phyloP scores from a whole-genome alignment of 768 basidiomycete species.

The Leccinum barrowsii region DNA sequence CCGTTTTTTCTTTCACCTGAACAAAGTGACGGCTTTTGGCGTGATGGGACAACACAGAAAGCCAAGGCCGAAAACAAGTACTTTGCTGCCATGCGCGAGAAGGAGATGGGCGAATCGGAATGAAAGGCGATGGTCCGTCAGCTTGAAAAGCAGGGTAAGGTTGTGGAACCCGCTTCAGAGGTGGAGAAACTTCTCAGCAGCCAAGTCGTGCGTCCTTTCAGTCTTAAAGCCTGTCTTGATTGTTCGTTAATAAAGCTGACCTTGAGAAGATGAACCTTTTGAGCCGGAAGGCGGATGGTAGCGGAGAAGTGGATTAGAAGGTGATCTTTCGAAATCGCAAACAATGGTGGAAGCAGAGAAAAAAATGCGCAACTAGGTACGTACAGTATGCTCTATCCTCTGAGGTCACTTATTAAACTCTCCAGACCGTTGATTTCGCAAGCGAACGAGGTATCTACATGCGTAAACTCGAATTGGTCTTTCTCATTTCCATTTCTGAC shows the following conservation, averaged over 20 bases:
- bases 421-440: slow-evolving; percentile 29
- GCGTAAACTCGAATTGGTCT: slow-evolving; percentile 16
- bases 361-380: slow-evolving; percentile 38
- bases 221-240: background rate
- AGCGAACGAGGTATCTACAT: slow-evolving; percentile 29
- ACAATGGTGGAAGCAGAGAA: slow-evolving; percentile 38
- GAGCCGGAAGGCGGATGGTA: slow-evolving; percentile 28
- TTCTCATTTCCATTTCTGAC: background rate
- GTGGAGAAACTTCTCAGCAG: slow-evolving; percentile 54
- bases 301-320: slow-evolving; percentile 31
- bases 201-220: slow-evolving; percentile 52
- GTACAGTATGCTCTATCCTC: slow-evolving; percentile 13
- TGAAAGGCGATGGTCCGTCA: slow-evolving; percentile 58
- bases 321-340: slow-evolving; percentile 33
- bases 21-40: background rate
- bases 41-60: slow-evolving; percentile 52
- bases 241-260: slow-evolving; percentile 27
- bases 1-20: slow-evolving; percentile 19
- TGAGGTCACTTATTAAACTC: background rate
- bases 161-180: slow-evolving; percentile 63
- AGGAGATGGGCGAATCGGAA: slow-evolving; percentile 77
- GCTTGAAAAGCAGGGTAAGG: slow-evolving; percentile 56
- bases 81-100: slow-evolving; percentile 87
- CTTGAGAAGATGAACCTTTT: slow-evolving; percentile 44
- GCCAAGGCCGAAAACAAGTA: slow-evolving; percentile 96